Base-by-base conservation (phyloP, 371 early-diverging fungal species). In the Mucor circinelloides region DNA sequence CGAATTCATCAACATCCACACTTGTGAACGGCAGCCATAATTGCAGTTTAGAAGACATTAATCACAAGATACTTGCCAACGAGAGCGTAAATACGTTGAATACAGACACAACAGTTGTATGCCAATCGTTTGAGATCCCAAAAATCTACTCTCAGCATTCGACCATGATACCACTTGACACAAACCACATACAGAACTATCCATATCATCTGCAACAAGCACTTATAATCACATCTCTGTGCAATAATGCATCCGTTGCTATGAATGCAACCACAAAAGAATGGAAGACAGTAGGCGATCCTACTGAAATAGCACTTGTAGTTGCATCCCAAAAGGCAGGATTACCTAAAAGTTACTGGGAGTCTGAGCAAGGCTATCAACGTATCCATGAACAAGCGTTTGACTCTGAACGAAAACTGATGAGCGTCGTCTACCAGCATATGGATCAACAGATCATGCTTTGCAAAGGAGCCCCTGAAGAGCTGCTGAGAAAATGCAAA, bases 361-460 rank as follows among this genome's bases (percentile, higher is more conserved):
- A 85, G 34, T n/a, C 44, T 6, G 27, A 56, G 17, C 32, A 30
- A 19, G 56, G 56, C 13, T 56, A 56, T 32, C 28, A 17, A 4
- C 85, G 91, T 17, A 79, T 93, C 1, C 85, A 91, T 46, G 91
- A 90, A 70, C 85, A 82, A 61, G 88, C 88, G 15, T 91, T 91
- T 58, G 88, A 89, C 76, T 91, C 91, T 13, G 87, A 90, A 34
- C 86, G 93, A 63, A 95, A 94, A 75, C 85, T 93, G 44, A 95
- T 95, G 96, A 81, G 76, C 1, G 76, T 74, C 3, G 50, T 79
- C 1, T 75, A 64, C 34, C 25, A 59, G 30, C 50, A 75, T 21
- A 30, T 70, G 72, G 27, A 46, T 12, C 10, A 50, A 38, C 48
- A 56, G n/a, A 59, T 83, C 76, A 25, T 85, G 68, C 70, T 88